Evolutionary conservation across 805 yeast genomes (phyloP), one percentile per base, ranked within the genome.

Genomic region (Naumovozyma dairenensis): DNA sequence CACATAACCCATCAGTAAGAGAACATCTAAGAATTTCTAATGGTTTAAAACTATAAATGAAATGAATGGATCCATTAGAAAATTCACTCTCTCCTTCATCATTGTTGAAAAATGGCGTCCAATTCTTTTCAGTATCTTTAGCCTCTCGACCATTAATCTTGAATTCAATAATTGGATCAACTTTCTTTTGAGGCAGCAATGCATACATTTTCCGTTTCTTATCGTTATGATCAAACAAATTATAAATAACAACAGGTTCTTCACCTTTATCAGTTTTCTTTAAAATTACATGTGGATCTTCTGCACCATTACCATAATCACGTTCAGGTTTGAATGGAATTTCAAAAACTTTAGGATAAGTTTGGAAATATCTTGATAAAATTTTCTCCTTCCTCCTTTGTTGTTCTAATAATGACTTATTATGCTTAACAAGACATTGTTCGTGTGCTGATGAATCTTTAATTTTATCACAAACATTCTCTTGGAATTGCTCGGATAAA

Each of bases 381-480:
- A 43, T 31, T 16, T 32, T 32, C 18, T 38, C 35, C 15, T 35
- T 36, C 16, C 35, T 29, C 25, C 25, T 29, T 26, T 38, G 31
- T 6, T 34, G 32, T 9, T 41, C 33, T 8, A 45, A 57, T 46
- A 25, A 32, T 34, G 12, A 32, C 35, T 18, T 47, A 25, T 36
- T 25, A 21, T 37, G 34, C 8, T 44, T 38, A 1, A 42, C 48
- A 4, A 43, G 48, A 45, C 53, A 45, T 4, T 40, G 27, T 6
- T 47, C 46, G n/a, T n/a, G n/a, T 14, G 53, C 35, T n/a, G 30
- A 35, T 2, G 28, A 8, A 12, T 32, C 18, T 15, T 31, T 49
- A 16, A 12, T 13, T 7, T 21, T n/a, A 14, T 37, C 32, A 14
- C 57, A 57, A 16, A 58, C 53, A 13, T 45, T 39, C 1, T 47